Conservation (phyloP, 1,284 basidiomycete genomes). For the Austroboletus novae-zelandiae region DNA sequence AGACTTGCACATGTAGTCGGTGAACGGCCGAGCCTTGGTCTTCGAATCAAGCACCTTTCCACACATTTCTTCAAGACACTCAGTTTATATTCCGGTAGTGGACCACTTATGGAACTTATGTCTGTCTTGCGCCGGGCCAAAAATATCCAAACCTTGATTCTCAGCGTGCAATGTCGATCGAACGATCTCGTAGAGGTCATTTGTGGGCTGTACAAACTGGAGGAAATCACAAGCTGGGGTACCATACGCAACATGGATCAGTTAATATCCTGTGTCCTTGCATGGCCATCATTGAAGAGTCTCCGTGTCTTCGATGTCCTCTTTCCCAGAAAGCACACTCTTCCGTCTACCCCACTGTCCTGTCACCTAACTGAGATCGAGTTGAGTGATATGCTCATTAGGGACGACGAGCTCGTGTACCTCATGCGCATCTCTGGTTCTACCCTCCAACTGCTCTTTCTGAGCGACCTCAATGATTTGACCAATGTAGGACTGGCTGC, state of each 20-base stretch:
- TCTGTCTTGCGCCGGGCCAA: background rate
- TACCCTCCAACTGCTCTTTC: constrained; percentile 3
- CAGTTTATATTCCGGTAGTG: too few relatives aligned
- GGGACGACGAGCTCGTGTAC: constrained; percentile 8
- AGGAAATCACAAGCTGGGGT: background rate
- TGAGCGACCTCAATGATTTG: background rate
- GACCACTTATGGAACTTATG: too few relatives aligned
- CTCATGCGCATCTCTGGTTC: constrained; percentile 5
- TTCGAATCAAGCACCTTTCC: constrained; percentile 10
- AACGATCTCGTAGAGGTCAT: too few relatives aligned
- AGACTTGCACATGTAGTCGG: too few relatives aligned
- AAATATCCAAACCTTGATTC: constrained; percentile 1
- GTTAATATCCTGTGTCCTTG: constrained; percentile 2
- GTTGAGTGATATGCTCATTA: background rate
- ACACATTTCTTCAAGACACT: constrained; percentile 2
- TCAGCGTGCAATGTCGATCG: too few relatives aligned
- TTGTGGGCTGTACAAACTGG: background rate
- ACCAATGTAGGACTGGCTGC: constrained; percentile 4
- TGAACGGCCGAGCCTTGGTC: background rate
- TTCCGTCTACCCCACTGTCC: background rate
- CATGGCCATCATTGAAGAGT: constrained; percentile 12
- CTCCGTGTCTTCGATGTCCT: background rate
- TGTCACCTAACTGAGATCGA: background rate
- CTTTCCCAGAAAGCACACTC: too few relatives aligned
- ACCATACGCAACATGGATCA: background rate